Conservation (phyloP, 2,329 filamentous ascomycete genomes). For the Arthroderma sp. region DNA sequence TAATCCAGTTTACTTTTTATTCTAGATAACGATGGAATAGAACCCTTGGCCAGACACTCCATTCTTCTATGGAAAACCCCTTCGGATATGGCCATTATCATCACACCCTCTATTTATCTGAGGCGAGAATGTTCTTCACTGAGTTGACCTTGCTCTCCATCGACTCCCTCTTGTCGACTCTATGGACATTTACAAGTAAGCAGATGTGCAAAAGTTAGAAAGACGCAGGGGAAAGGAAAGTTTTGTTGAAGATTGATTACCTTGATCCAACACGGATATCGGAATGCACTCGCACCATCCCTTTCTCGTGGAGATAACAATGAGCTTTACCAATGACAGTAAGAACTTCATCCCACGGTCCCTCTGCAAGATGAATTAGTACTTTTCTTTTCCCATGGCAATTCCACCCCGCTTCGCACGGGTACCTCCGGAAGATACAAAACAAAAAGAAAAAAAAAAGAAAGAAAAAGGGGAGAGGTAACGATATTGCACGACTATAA, state of each 20-base stretch:
- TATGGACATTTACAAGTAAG: conserved; percentile 17
- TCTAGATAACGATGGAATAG: no score
- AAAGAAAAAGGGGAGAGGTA: neutral
- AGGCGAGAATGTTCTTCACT: conserved; percentile 41
- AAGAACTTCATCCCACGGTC: conserved; percentile 81
- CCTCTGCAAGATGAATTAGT: conserved; percentile 45
- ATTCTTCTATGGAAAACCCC: no score
- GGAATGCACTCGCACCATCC: conserved; percentile 72
- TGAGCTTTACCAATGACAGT: conserved; percentile 75
- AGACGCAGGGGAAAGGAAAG: no score
- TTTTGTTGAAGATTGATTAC: conserved; percentile 30
- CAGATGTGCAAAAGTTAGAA: neutral
- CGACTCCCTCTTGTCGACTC: conserved; percentile 75
- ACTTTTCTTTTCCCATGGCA: neutral
- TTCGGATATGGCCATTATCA: no score
- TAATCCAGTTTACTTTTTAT: no score
- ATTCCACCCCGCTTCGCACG: neutral
- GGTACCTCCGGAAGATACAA: neutral
- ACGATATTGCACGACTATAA: neutral
- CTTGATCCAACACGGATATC: conserved; percentile 76
- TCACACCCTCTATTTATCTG: conserved; percentile 9
- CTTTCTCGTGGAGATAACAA: conserved; percentile 58
- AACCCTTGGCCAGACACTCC: no score
- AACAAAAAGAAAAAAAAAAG: neutral
- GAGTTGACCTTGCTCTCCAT: conserved; percentile 64